Conservation (phyloP, 257 asterid species). For the Plantago elongata region DNA sequence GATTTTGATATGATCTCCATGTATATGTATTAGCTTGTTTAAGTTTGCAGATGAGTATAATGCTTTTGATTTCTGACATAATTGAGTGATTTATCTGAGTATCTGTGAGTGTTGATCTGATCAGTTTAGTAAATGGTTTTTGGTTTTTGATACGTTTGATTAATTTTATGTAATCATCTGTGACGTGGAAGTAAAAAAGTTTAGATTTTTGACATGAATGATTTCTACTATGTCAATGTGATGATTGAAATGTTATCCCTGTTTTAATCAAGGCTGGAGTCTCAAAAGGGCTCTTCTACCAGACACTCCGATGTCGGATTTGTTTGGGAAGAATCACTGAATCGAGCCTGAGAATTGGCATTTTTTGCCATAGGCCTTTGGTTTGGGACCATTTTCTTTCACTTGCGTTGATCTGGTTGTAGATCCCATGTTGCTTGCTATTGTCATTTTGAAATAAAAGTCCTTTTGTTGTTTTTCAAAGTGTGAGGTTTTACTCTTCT, state of each 20-base stretch:
- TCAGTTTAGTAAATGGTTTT: no score
- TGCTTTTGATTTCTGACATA: slow-evolving; percentile 5
- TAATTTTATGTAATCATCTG: no score
- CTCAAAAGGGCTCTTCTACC: slow-evolving; percentile 59
- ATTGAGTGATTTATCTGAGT: not conserved
- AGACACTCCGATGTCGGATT: slow-evolving; percentile 24
- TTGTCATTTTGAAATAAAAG: no score
- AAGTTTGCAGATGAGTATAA: not conserved
- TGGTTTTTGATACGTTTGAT: no score
- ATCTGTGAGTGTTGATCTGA: no score
- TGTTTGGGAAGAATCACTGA: slow-evolving; percentile 53
- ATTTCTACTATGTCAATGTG: slow-evolving; percentile 13
- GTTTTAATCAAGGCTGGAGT: slow-evolving; percentile 85
- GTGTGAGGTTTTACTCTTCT: no score
- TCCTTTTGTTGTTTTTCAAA: no score
- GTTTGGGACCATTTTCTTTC: slow-evolving; percentile 61
- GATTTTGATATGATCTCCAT: not conserved
- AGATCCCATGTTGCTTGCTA: not conserved
- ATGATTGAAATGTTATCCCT: slow-evolving; percentile 49
- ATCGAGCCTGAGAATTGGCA: slow-evolving; percentile 84
- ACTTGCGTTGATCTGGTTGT: slow-evolving; percentile 25
- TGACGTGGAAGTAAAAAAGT: not conserved
- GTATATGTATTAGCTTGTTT: not conserved
- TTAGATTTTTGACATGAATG: slow-evolving; percentile 13
- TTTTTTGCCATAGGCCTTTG: slow-evolving; percentile 90